A percentile compares a stretch with the other conserved stretches of the same genome.
These are phyloP conservation scores for Aspergillus japonicus DNA, from an alignment of 2,329 filamentous ascomycete genomes.

Conservation along the genomic window DNA sequence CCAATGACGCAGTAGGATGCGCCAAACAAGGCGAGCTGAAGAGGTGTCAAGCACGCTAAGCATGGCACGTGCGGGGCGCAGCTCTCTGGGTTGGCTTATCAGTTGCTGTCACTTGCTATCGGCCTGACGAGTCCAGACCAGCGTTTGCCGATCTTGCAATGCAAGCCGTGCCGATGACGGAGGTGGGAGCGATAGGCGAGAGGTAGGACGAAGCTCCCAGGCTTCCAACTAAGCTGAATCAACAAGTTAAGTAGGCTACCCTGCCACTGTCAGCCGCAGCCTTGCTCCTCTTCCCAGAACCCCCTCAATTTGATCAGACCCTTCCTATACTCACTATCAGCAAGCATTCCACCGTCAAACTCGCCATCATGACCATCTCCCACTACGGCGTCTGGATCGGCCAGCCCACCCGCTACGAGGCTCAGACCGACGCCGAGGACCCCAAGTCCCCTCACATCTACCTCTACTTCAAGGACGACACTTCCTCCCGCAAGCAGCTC, in stretches of 20 bases:
- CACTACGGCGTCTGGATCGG: conserved; percentile 20
- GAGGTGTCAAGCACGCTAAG: background rate
- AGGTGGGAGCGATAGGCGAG: background rate
- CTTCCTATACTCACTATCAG: too few relatives aligned
- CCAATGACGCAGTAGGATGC: background rate
- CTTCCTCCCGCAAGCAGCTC: background rate
- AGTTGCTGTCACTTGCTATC: background rate
- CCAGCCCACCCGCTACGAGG: conserved; percentile 1
- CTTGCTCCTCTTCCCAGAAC: background rate
- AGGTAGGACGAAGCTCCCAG: background rate
- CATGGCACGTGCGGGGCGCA: background rate
- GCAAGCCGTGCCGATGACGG: background rate
- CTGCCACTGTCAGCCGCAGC: background rate
- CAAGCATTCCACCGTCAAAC: background rate
- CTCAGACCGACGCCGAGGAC: conserved; percentile 3
- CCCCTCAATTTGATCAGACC: background rate
- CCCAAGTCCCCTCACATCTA: conserved; percentile 7
- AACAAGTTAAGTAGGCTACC: background rate
- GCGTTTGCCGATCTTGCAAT: background rate
- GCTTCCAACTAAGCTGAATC: too few relatives aligned
- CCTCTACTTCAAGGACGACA: conserved; percentile 9
- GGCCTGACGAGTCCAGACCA: background rate
- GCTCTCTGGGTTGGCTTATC: background rate
- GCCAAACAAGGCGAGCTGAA: background rate
- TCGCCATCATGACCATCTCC: conserved; percentile 10